phyloP scores from a whole-genome alignment of 208 protist species.

The Leishmania guyanensis region DNA sequence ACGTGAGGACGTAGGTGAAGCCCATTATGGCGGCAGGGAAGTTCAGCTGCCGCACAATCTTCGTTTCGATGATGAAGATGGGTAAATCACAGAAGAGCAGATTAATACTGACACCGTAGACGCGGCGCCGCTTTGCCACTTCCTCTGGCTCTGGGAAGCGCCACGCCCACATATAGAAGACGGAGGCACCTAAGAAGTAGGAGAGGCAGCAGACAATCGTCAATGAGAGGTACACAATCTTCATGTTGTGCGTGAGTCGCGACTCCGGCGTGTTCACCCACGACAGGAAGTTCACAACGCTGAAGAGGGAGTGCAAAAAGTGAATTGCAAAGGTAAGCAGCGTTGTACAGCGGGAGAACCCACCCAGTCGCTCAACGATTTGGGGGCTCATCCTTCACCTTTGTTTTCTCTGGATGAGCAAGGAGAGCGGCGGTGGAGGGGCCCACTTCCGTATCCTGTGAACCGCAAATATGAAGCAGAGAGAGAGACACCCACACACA shows the following conservation, averaged over 20 bases:
- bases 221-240: conserved; percentile 69
- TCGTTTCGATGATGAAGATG: conserved; percentile 76
- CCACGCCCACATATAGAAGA: conserved; percentile 93
- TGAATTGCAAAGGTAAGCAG: conserved; percentile 81
- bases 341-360: conserved; percentile 58
- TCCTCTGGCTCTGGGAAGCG: conserved; percentile 88
- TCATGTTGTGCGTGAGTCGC: conserved; percentile 23
- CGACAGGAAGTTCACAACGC: conserved; percentile 64
- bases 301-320: conserved; percentile 78
- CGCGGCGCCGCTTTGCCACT: conserved; percentile 75
- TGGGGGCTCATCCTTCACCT: conserved; percentile 28
- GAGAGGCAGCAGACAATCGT: conserved; percentile 63
- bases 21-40: conserved; percentile 67
- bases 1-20: conserved; percentile 73
- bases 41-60: conserved; percentile 68
- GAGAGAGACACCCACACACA: not conserved
- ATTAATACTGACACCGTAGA: conserved; percentile 79
- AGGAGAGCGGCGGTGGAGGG: not conserved
- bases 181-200: conserved; percentile 71
- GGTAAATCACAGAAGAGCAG: conserved; percentile 84
- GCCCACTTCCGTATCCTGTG: not conserved
- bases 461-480: not conserved
- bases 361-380: conserved; percentile 66
- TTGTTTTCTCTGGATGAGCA: not conserved
- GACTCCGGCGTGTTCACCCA: conserved; percentile 56